These are phyloP conservation scores for Sordariomycetes sp. DNA, from an alignment of 2,329 filamentous ascomycete genomes.

Conservation along the genomic window DNA sequence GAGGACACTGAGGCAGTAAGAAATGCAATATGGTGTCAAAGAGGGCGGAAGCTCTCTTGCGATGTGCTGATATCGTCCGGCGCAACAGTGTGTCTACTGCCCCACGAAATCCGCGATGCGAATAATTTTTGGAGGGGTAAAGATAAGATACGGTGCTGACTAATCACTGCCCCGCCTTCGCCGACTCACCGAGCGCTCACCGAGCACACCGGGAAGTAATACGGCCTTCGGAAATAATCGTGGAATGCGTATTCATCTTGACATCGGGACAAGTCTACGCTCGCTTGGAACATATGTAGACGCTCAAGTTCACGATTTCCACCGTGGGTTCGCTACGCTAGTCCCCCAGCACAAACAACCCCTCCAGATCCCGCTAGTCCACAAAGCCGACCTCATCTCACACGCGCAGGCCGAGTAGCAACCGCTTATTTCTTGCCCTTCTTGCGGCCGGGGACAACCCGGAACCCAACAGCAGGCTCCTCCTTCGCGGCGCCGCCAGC, in stretches of 20 bases:
- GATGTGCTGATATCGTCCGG: neutral
- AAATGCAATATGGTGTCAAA: neutral
- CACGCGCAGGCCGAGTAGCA: neutral
- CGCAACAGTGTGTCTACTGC: neutral
- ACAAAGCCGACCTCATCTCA: neutral
- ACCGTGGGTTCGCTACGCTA: no score
- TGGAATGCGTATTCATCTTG: neutral
- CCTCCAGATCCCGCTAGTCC: neutral
- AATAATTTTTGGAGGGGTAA: constrained; percentile 1
- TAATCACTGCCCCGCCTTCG: neutral
- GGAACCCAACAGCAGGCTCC: constrained; percentile 57
- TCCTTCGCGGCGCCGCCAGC: constrained; percentile 23
- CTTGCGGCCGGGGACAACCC: constrained; percentile 86
- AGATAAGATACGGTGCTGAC: neutral
- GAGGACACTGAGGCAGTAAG: neutral
- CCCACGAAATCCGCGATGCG: neutral
- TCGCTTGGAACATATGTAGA: no score
- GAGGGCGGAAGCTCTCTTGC: neutral
- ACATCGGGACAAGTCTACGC: neutral
- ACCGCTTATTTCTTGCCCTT: constrained; percentile 62
- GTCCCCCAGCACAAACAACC: neutral
- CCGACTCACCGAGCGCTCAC: neutral
- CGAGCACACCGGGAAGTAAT: neutral
- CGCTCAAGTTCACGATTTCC: no score
- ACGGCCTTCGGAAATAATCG: neutral